phyloP scores from a whole-genome alignment of 2,329 filamentous ascomycete species.

The Diaporthe humulicola region DNA sequence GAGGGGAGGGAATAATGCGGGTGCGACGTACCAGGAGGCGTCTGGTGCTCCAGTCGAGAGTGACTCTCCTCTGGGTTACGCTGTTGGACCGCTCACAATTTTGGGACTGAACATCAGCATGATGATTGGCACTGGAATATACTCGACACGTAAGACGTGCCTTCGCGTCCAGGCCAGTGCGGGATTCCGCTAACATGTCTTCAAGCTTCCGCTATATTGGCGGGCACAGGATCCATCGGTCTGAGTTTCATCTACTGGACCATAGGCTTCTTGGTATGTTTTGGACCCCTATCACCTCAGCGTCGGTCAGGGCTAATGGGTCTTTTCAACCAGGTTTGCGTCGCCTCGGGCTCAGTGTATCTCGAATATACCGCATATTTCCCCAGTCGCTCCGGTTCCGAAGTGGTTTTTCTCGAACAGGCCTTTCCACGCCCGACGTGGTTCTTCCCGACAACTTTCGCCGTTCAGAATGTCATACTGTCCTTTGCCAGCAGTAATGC shows the following conservation, averaged over 20 bases:
- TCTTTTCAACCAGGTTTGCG: conserved; percentile 70
- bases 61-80: conserved; percentile 71
- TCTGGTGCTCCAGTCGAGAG: conserved; percentile 72
- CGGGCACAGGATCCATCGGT: conserved; percentile 72
- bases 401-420: conserved; percentile 78
- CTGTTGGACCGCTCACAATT: conserved; percentile 67
- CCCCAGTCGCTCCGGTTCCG: conserved; percentile 74
- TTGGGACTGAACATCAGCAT: conserved; percentile 69
- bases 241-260: conserved; percentile 74
- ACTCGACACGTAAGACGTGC: conserved; percentile 62
- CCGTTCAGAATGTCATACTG: conserved; percentile 72
- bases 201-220: conserved; percentile 69
- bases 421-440: conserved; percentile 74
- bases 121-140: conserved; percentile 75
- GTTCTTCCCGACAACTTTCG: conserved; percentile 75
- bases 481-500: conserved; percentile 77
- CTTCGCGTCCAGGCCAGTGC: background rate
- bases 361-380: conserved; percentile 76
- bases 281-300: too few relatives aligned
- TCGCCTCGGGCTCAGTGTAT: conserved; percentile 69
- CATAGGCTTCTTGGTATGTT: conserved; percentile 61
- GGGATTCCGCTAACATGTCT: conserved; percentile 6
- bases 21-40: conserved; percentile 62
- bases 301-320: background rate
- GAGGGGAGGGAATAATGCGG: conserved; percentile 43